Base-by-base conservation (phyloP, 805 yeast genomes). In the Starmera dryadoides region DNA sequence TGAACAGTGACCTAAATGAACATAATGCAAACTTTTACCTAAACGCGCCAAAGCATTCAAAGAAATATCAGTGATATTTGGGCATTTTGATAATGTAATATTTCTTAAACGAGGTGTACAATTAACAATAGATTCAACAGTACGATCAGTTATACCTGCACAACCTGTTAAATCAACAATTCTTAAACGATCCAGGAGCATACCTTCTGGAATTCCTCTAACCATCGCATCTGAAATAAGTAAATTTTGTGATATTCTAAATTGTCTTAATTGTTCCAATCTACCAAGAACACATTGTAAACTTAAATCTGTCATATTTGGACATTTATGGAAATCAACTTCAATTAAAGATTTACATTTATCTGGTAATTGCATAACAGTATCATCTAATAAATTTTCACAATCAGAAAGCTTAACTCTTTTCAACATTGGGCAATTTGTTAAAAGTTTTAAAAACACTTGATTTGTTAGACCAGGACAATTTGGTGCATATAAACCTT, bases 1-100 rank as follows among this genome's bases (percentile, higher is more conserved):
- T 34, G 79, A 74, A 65, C 98, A 93, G 64, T 91, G 98, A 15
- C 98, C 98, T 44, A 91, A 71, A 63, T 93, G 98, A 37, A 93
- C 72, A 50, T 88, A 87, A 54, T 88, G 96, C 48, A 91, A 68
- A 48, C 81, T 80, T 52, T 83, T 75, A 4, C 91, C 95, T 42
- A 93, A 68, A 23, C 69, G 71, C 6, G 94, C 73, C 45, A 93
- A 68, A 15, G 86, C 77, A 37, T 78, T 68, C 32, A 91, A 64
- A 3, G 94, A 79, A 1, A 79, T 72, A 64, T 91, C 97, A 1
- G 97, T 86, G 22, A 91, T 77, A 53, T 80, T 79, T 54, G 79
- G 68, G 66, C 98, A 93, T 60, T 93, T 93, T 8, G 95, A 89
- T 41, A 91, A 66, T 14, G 86, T 89, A 26, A 93, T 86, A 52